Percentiles rank a stretch among this genome's conserved stretches.
Evolutionary conservation across 1,139 yeast species (phyloP).

Genomic region (Geotrichum klebahnii): DNA sequence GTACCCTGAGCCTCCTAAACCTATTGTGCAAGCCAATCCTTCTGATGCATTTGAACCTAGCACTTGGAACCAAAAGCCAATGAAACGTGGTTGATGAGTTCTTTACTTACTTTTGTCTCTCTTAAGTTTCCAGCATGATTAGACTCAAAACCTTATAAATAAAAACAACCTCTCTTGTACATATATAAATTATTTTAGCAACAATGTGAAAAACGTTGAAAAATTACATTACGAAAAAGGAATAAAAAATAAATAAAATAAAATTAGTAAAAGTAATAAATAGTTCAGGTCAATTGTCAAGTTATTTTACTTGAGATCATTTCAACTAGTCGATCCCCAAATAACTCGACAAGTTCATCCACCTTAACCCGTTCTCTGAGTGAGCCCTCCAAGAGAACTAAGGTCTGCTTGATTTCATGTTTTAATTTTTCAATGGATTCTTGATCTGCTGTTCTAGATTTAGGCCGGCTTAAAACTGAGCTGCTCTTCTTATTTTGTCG

Average conservation of each 20-base stretch:
- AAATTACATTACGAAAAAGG: not conserved
- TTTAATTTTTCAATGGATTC: constrained; percentile 25
- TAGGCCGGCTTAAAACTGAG: not conserved
- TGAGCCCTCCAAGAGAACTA: constrained; percentile 24
- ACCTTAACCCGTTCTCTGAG: constrained; percentile 17
- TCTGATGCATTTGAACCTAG: constrained; percentile 21
- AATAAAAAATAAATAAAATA: not conserved
- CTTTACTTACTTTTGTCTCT: not conserved
- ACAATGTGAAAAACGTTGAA: not conserved
- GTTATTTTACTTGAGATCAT: constrained; percentile 3
- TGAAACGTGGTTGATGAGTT: constrained; percentile 8
- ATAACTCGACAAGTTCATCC: constrained; percentile 18
- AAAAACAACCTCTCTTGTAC: not conserved
- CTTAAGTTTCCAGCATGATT: too few species aligned
- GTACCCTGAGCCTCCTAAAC: constrained; percentile 10
- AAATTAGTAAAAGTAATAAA: not conserved
- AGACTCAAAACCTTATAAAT: too few species aligned
- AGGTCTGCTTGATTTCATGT: constrained; percentile 27
- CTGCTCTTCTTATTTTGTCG: constrained; percentile 3
- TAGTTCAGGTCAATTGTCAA: not conserved
- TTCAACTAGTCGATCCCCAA: constrained; percentile 13
- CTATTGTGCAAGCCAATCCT: constrained; percentile 18
- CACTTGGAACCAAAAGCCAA: constrained; percentile 19
- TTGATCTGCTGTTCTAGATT: constrained; percentile 15
- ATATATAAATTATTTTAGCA: not conserved